A percentile compares a stretch with the other conserved stretches of the same genome.
Conservation (phyloP, 1,284 basidiomycete genomes). For the Heterobasidion irregulare region DNA sequence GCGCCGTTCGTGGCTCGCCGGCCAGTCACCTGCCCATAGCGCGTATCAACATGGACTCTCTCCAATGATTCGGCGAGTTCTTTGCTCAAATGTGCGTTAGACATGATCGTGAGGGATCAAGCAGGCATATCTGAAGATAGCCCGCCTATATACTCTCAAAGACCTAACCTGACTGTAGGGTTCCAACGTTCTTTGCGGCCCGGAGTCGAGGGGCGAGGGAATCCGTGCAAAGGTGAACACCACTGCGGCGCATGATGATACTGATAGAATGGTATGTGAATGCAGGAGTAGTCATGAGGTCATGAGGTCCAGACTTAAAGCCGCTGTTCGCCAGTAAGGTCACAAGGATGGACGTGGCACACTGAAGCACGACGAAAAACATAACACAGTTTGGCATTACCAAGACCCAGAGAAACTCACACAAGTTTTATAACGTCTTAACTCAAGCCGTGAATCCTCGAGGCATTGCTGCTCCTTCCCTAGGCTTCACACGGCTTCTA, state of each 20-base stretch:
- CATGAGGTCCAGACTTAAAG: too few relatives aligned
- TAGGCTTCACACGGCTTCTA: slow-evolving; percentile 20
- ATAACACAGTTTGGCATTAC: too few relatives aligned
- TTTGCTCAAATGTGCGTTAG: slow-evolving; percentile 32
- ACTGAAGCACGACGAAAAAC: too few relatives aligned
- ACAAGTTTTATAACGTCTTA: too few relatives aligned
- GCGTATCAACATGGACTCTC: slow-evolving; percentile 42
- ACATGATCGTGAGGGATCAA: slow-evolving; percentile 1
- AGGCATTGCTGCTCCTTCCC: slow-evolving; percentile 34
- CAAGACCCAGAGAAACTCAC: too few relatives aligned
- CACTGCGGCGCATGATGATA: too few relatives aligned
- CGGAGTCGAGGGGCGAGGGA: too few relatives aligned
- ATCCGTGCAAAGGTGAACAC: too few relatives aligned
- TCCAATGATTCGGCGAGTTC: slow-evolving; percentile 34
- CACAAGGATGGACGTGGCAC: neutral
- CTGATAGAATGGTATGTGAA: too few relatives aligned
- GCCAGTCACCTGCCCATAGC: slow-evolving; percentile 46
- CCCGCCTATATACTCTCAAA: neutral
- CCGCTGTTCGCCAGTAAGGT: too few relatives aligned
- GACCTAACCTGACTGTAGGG: neutral
- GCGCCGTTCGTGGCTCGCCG: slow-evolving; percentile 51
- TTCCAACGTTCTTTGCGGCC: neutral
- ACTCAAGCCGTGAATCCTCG: slow-evolving; percentile 16
- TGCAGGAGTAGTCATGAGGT: too few relatives aligned
- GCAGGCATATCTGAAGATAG: neutral